Base-by-base conservation (phyloP, 257 asterid genomes). In the Apocynum venetum region DNA sequence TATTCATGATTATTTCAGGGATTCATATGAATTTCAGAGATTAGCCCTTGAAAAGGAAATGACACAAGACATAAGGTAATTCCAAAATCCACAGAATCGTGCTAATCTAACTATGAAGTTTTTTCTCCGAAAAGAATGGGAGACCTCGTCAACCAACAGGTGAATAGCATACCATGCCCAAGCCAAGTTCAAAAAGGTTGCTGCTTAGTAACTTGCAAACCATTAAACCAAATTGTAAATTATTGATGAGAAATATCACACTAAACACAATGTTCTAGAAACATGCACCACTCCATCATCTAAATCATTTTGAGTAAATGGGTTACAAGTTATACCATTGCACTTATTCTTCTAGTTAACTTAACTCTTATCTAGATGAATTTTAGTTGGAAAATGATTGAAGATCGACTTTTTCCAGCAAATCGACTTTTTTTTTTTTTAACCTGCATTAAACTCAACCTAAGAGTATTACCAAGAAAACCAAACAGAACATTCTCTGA, bases 1-100 rank as follows among this genome's bases (percentile, higher is more conserved):
- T 19, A 55, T 73, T 73, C 67, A 56, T 48, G 47, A 15, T n/a
- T 64, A 6, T 76, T 64, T 36, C 78, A 48, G 43, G 68, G 35
- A 3, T 14, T 19, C 48, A 1, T 5, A 70, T 20, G 47, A 40
- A 5, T 46, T 74, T 43, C 14, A 35, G 40, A 31, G 47, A 66
- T 44, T 44, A 44, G 43, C 40, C 57, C 8, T 73, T 43, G 8
- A n/a, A 20, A 56, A 61, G 13, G 14, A 8, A 60, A 60, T 35
- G 13, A n/a, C 44, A 47, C 17, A 61, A 20, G 8, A 75, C 17
- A 7, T 0, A 66, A 67, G 36, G 52, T 67, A 4, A 14, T 17
- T 31, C 10, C 3, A 31, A 20, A n/a, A 36, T 38, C 25, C 71
- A 19, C 35, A 20, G 3, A 56, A 49, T 49, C 61, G 4, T 4